phyloP scores from a whole-genome alignment of 1,139 yeast genomes.

The Debaryomyces sp. region DNA sequence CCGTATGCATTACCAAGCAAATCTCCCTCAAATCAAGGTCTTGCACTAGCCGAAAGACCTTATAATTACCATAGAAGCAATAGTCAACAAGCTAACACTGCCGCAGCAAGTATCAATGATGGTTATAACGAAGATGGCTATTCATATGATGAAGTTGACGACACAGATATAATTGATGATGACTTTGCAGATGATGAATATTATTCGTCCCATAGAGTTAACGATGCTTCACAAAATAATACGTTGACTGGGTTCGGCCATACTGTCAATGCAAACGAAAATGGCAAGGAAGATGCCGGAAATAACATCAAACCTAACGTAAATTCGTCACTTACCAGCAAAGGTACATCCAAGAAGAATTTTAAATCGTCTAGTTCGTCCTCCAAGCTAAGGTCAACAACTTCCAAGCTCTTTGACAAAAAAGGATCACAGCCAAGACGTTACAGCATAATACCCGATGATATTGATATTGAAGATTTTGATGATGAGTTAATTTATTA shows the following conservation, averaged over 20 bases:
- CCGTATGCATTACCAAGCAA: background rate
- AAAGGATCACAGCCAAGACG: slow-evolving; percentile 73
- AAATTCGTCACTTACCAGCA: slow-evolving; percentile 3
- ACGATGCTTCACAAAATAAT: background rate
- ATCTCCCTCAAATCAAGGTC: slow-evolving; percentile 1
- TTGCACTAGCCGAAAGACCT: background rate
- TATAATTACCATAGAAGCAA: background rate
- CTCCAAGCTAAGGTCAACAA: slow-evolving; percentile 60
- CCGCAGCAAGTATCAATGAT: slow-evolving; percentile 9
- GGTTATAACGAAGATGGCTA: slow-evolving; percentile 22
- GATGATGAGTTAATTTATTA: slow-evolving; percentile 58
- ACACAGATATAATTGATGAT: slow-evolving; percentile 32
- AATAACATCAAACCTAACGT: slow-evolving; percentile 6
- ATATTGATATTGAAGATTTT: slow-evolving; percentile 65
- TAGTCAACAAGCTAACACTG: slow-evolving; percentile 7
- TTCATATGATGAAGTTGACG: slow-evolving; percentile 37
- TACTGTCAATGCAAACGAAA: slow-evolving; percentile 14
- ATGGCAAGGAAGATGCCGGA: slow-evolving; percentile 1
- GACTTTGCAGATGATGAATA: slow-evolving; percentile 38
- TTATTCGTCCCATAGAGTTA: slow-evolving; percentile 10
- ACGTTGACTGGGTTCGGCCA: slow-evolving; percentile 3
- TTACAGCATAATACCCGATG: slow-evolving; percentile 72
- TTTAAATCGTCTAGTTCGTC: slow-evolving; percentile 23
- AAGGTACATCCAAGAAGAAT: slow-evolving; percentile 1
- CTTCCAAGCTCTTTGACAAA: slow-evolving; percentile 70